A percentile compares a stretch with the other conserved stretches of the same genome.
phyloP scores from a whole-genome alignment of 306 rosid species.

The Castanea sativa region DNA sequence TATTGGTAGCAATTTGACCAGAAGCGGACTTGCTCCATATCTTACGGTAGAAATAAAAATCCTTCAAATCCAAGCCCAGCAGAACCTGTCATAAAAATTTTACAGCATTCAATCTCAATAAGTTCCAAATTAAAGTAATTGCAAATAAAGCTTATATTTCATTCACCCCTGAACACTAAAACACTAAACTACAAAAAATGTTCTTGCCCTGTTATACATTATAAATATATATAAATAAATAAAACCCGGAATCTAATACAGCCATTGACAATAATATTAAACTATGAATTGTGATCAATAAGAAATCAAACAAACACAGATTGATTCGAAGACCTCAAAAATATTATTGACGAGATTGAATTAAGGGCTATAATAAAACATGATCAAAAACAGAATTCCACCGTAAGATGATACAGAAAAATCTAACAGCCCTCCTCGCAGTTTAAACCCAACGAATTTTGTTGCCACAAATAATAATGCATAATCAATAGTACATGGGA shows the following conservation, averaged over 20 bases:
- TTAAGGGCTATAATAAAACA: not conserved
- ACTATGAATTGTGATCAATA: not conserved
- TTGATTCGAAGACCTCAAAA: not conserved
- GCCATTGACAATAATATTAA: no score
- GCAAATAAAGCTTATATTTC: not conserved
- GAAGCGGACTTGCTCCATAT: slow-evolving; percentile 75
- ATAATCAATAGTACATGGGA: no score
- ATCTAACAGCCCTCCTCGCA: no score
- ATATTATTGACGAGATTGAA: not conserved
- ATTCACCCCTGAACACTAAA: not conserved
- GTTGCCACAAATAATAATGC: no score
- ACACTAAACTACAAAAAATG: not conserved
- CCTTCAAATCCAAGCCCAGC: slow-evolving; percentile 50
- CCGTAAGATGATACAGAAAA: no score
- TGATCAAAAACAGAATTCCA: not conserved
- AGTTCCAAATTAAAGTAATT: not conserved
- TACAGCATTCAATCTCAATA: slow-evolving; percentile 5
- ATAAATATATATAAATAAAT: not conserved
- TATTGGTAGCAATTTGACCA: slow-evolving; percentile 78
- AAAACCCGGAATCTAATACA: not conserved
- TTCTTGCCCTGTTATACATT: not conserved
- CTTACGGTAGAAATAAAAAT: slow-evolving; percentile 38
- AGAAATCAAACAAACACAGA: not conserved
- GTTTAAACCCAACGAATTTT: no score
- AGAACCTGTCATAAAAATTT: slow-evolving; percentile 40